Base-by-base conservation (phyloP, 805 yeast species). In the Torulaspora gathmanii region DNA sequence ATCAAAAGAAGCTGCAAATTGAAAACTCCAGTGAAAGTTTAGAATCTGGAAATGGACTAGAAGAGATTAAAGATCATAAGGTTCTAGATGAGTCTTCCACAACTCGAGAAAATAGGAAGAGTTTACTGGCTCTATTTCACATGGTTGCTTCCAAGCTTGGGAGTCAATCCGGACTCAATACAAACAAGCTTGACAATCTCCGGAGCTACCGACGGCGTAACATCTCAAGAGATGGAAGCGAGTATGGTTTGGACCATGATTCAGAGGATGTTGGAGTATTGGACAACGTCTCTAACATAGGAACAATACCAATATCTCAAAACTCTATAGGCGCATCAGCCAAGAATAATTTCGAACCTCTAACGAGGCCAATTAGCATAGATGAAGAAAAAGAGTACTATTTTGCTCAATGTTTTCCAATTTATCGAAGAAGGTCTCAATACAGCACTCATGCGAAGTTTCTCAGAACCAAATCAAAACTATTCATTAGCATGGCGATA, bases 321-420 rank as follows among this genome's bases (percentile, higher is more conserved):
- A 45, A 41, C 28, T 46, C 50, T 6, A 35, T 34, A 5, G 37
- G 36, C 13, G 40, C 34, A 20, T 46, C 47, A 4, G 27, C 46
- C 15, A 43, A 40, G 31, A 44, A 44, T 15, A 37, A 33, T 17
- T 27, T 35, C 10, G 44, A 44, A 20, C 42, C 44, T 19, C 4
- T 46, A 35, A 34, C 37, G 5, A 41, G 44, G 6, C 64, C 70
- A 42, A 70, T 70, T 45, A 74, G 76, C 31, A 19, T 73, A 23
- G 58, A 56, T 33, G 71, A 61, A 45, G 68, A 65, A 33, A 79
- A 81, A 50, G 95, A 86, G 58, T 72, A 75, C 44, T 72, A 80
- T 42, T 87, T 82, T 61, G 80, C 82, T 5, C 83, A 81, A 55
- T 86, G 91, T 55, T 89, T 87, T 65, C 97, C 97, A 0, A 78